These are phyloP conservation scores for Aurinia saxatilis DNA, from an alignment of 345 rosid species.

Conservation along the genomic window DNA sequence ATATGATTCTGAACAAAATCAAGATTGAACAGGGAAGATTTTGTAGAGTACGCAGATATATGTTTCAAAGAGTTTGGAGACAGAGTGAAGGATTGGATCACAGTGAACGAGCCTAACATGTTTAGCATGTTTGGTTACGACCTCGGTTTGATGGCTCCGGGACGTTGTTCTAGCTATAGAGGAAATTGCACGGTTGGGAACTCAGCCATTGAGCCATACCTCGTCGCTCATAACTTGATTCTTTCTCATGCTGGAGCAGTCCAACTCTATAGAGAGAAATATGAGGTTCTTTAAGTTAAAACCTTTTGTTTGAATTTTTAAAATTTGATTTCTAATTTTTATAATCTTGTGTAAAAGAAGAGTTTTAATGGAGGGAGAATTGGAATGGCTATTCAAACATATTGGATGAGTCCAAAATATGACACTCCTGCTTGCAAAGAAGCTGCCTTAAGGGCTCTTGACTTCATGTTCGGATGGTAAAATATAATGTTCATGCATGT, in stretches of 20 bases:
- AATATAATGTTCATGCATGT: too few relatives aligned
- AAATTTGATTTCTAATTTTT: too few relatives aligned
- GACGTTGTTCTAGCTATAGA: slow-evolving; percentile 37
- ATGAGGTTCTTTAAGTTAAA: slow-evolving; percentile 4
- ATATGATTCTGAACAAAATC: neutral
- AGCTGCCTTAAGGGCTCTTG: slow-evolving; percentile 31
- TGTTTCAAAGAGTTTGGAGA: slow-evolving; percentile 25
- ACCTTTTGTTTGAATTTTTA: neutral
- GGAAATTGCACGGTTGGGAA: slow-evolving; percentile 31
- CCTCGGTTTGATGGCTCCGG: slow-evolving; percentile 33
- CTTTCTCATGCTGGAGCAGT: slow-evolving; percentile 29
- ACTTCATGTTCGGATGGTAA: slow-evolving; percentile 24
- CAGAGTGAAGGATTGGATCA: slow-evolving; percentile 31
- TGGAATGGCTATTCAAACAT: slow-evolving; percentile 23
- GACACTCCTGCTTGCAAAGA: slow-evolving; percentile 6
- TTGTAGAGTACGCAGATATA: slow-evolving; percentile 1
- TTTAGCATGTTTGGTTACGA: slow-evolving; percentile 20
- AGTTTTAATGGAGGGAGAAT: slow-evolving; percentile 28
- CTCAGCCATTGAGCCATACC: slow-evolving; percentile 23
- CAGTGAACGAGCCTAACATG: slow-evolving; percentile 20
- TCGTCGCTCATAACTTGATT: slow-evolving; percentile 22
- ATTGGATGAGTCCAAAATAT: slow-evolving; percentile 31
- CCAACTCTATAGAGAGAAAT: slow-evolving; percentile 18
- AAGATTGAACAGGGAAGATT: slow-evolving; percentile 19
- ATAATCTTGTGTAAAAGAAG: neutral